Evolutionary conservation across 2,329 filamentous ascomycete species (phyloP).

Genomic region (Gnomoniopsis smithogilvyi): DNA sequence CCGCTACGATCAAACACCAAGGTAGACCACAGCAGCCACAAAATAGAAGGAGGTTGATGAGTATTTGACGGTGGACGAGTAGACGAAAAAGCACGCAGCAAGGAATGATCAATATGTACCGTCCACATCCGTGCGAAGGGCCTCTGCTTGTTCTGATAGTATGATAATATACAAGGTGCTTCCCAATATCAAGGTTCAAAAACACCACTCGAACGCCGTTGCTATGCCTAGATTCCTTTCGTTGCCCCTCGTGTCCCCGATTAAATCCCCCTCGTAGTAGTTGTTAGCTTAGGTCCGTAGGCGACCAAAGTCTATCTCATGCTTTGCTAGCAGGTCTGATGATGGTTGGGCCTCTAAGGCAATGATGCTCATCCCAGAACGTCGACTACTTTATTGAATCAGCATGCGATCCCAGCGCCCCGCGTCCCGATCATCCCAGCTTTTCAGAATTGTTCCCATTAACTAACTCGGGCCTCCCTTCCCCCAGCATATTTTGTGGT

Average conservation of each 20-base stretch:
- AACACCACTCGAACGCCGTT: constrained; percentile 27
- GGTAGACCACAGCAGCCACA: neutral
- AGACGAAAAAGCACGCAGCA: constrained; percentile 11
- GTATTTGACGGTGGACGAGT: neutral
- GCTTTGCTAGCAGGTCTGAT: too few species aligned
- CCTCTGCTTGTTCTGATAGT: too few species aligned
- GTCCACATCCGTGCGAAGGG: neutral
- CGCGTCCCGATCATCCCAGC: too few species aligned
- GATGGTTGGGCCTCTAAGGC: too few species aligned
- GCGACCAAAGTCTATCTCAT: too few species aligned
- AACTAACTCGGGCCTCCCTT: too few species aligned
- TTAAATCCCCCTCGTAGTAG: neutral
- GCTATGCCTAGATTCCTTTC: constrained; percentile 26
- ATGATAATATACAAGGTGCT: too few species aligned
- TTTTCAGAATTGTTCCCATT: too few species aligned
- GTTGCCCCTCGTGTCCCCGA: neutral
- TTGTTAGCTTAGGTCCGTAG: neutral
- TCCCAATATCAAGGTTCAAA: neutral
- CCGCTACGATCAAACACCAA: neutral
- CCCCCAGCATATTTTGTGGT: too few species aligned
- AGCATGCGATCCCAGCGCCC: too few species aligned
- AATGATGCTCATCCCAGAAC: too few species aligned
- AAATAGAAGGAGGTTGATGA: neutral
- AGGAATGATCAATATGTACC: neutral
- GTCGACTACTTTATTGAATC: too few species aligned